Evolutionary conservation across 805 yeast species (phyloP), one percentile per base, ranked within the genome.

Genomic region (Sugiyamaella chiloensis): DNA sequence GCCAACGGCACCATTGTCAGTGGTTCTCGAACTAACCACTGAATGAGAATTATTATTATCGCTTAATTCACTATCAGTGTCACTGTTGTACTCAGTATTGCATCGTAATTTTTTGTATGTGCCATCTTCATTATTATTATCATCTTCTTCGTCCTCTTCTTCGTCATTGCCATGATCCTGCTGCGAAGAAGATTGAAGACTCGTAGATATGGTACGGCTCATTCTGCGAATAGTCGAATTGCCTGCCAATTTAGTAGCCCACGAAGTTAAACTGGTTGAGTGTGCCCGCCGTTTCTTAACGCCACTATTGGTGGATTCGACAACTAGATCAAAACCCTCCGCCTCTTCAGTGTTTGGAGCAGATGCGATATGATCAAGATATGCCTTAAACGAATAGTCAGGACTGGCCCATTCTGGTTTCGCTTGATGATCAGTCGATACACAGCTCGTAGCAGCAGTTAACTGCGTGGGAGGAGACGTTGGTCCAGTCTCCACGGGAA

Each of bases 401-500:
- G 47, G 51, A 27, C 48, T 19, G 17, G 54, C 54, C 54, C 54
- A 51, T 26, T 51, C 54, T 6, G 54, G 54, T 5, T 30, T 51
- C 5, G 54, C 54, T 30, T n/a, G 42, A 16, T 23, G 42, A 24
- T 40, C 31, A 16, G 32, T 40, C n/a, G 27, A 24, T 16, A 12
- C 29, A 26, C 20, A 17, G 20, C 29, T 66, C 1, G 45, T 47
- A 4, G 53, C 45, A 5, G 48, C 60, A 34, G 54, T 64, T 26
- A 57, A 58, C 24, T 23, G 30, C 9, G 66, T 68, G 19, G 37
- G 37, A 16, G 37, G 37, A 14, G 37, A 34, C 12, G 21, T 16
- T 12, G 37, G 37, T 8, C 37, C 37, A 14, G 21, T 34, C 20
- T 26, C 29, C 29, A 26, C 29, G 11, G 29, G 29, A 8, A 26